Evolutionary conservation across 2,329 filamentous ascomycete species (phyloP).

Genomic region (Penicillium brevicompactum): DNA sequence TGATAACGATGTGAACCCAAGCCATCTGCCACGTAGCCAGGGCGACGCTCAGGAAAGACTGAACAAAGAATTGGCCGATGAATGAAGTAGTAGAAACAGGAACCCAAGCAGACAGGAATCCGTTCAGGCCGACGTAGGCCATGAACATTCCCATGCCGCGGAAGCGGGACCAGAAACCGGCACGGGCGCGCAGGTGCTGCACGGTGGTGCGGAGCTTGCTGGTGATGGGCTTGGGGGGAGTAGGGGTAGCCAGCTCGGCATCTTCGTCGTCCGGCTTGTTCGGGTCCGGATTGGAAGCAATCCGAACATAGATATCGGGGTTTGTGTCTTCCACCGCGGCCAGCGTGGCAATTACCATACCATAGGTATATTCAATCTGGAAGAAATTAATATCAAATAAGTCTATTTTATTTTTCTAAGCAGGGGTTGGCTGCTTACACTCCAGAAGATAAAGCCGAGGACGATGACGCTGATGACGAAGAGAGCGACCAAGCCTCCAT

Average conservation of each 20-base stretch:
- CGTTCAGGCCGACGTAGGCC: conserved; percentile 48
- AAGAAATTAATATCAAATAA: background rate
- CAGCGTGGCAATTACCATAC: conserved; percentile 61
- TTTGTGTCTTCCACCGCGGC: conserved; percentile 65
- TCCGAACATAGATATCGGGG: conserved; percentile 55
- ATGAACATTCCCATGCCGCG: conserved; percentile 64
- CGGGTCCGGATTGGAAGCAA: conserved; percentile 44
- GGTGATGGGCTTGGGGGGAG: conserved; percentile 62
- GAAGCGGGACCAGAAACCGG: conserved; percentile 68
- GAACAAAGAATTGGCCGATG: conserved; percentile 52
- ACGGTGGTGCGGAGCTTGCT: conserved; percentile 61
- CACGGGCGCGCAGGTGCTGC: conserved; percentile 62
- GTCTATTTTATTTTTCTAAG: too few relatives aligned
- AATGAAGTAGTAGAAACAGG: conserved; percentile 32
- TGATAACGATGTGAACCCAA: conserved; percentile 87
- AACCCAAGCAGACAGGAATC: conserved; percentile 49
- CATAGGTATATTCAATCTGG: conserved; percentile 60
- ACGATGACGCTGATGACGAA: conserved; percentile 31
- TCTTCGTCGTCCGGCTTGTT: conserved; percentile 39
- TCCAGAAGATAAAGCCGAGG: conserved; percentile 25
- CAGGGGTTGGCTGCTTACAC: conserved; percentile 25
- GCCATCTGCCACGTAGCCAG: conserved; percentile 70
- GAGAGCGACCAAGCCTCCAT: conserved; percentile 29
- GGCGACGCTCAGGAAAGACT: conserved; percentile 61
- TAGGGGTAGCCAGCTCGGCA: conserved; percentile 44